Evolutionary conservation across 768 basidiomycete genomes (phyloP), one percentile per base, ranked within the genome.

Genomic region (Boletus subcaerulescens): DNA sequence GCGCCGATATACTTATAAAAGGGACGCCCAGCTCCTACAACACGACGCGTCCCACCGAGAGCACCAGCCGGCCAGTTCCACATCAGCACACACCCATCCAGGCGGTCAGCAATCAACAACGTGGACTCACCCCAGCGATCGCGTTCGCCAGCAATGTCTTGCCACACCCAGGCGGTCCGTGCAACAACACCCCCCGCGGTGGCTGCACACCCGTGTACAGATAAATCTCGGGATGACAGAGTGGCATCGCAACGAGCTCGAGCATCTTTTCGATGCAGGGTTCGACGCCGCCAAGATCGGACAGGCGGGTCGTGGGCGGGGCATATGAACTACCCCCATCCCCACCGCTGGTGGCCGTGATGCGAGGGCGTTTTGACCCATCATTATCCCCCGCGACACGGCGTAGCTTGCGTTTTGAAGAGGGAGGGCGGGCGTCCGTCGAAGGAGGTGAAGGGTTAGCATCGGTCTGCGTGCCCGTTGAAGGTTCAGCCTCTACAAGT

Each of bases 81-180:
- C 12, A n/a, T 55, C 22, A 52, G 42, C 4, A 39, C 7, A 35
- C 15, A 14, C 10, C 22, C 17, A 36, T 31, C 15, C 32, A 49
- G 36, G 41, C 40, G 45, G 24, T 36, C 4, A 12, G 31, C 10
- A 8, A 26, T 36, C 4, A 12, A 35, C 10, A 8, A n/a, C 5
- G 17, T 8, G 6, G 12, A 77, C 86, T 66, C 65, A 94, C 95
- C 52, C 97, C 97, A 44, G 95, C 95, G 55, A 98, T 90, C 17
- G 95, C 97, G 68, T 94, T 88, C 14, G 95, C 96, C 18, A 98
- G 72, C 59, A 96, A 72, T 0, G 97, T 98, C 74, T 99, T 99
- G 5, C 97, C 97, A 64, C 95, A 98, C 14, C 96, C 97, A 0
- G 96, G 94, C 6, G 97, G 96, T 2, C 97, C 97, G 70, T 98